Base-by-base conservation (phyloP, 306 rosid species). In the Acacia crassicarpa region DNA sequence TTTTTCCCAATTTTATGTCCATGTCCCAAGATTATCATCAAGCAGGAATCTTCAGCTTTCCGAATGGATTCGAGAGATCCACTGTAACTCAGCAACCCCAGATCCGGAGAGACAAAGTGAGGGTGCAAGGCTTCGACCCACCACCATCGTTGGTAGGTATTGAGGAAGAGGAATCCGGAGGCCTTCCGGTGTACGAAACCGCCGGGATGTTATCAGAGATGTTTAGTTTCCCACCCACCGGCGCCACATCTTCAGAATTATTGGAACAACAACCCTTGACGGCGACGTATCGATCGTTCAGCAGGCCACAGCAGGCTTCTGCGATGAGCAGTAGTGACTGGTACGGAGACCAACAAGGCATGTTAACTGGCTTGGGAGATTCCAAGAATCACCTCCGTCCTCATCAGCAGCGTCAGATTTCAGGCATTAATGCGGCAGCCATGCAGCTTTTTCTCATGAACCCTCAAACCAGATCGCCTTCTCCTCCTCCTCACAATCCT, bases 361-460 rank as follows among this genome's bases (percentile, higher is more conserved):
- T 82, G 83, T 78, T 83, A 46, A 75, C 23, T 62, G 89, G 89
- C 6, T 59, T 83, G 56, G 89, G 89, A 75, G 89, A 84, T 54
- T 54, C 82, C 23, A 87, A 85, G 79, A 79, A 84, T 79, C 88
- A 89, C 4, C 85, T 83, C 8, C 87, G 80, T 3, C 83, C 22
- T 61, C 33, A 61, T 61, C 67, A 10, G 67, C 67, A 12, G 17
- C 17, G 77, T 19, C 96, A 87, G 87, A 91, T 92, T 78, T 74
- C 95, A 48, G 58, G 81, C 67, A 92, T 95, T 30, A 95, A 92
- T 90, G 92, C 97, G 1, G 94, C 98, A 8, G 99, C 99, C 92
- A 96, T 96, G 99, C 99, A 96, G 65, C 97, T 96, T 74, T 95
- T 93, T 76, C 85, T 93, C 5, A 93, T 91, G 97, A 93, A 93